Conservation (phyloP, 164 flowering plant genomes). For the Houttuynia cordata region DNA sequence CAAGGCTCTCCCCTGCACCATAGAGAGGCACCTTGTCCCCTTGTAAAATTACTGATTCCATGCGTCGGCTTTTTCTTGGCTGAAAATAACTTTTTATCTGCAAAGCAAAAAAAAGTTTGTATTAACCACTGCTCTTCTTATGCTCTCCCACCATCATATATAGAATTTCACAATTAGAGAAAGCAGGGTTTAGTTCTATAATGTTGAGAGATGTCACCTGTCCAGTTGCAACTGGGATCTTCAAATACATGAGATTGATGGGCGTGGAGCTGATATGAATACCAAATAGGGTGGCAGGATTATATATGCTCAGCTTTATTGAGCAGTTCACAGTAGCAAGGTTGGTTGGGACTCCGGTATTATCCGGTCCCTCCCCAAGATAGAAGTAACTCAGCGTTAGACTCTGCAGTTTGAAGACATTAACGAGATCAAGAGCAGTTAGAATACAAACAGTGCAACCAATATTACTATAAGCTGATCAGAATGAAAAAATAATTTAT, state of each 20-base stretch:
- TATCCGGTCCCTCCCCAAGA: conserved; percentile 63
- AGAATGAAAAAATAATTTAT: background rate
- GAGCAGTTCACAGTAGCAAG: conserved; percentile 68
- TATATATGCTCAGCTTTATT: conserved; percentile 55
- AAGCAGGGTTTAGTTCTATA: background rate
- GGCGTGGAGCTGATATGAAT: conserved; percentile 78
- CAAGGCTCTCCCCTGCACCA: conserved; percentile 74
- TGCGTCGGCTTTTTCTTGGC: conserved; percentile 68
- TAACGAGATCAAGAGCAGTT: background rate
- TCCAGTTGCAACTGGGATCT: conserved; percentile 72
- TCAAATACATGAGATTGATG: conserved; percentile 52
- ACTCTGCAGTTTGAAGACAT: conserved; percentile 42
- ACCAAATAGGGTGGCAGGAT: conserved; percentile 82
- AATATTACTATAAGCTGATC: background rate
- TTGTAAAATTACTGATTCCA: conserved; percentile 34
- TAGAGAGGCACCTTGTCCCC: conserved; percentile 76
- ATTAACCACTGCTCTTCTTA: background rate
- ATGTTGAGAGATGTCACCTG: conserved; percentile 33
- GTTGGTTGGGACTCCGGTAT: conserved; percentile 81
- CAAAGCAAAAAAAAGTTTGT: conserved; percentile 2
- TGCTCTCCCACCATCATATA: background rate
- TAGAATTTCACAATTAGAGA: background rate
- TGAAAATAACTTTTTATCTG: conserved; percentile 89
- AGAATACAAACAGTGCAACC: background rate
- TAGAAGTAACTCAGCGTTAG: conserved; percentile 46